Conservation (phyloP, 192 early-diverging fungal genomes). For the Podila minutissima region DNA sequence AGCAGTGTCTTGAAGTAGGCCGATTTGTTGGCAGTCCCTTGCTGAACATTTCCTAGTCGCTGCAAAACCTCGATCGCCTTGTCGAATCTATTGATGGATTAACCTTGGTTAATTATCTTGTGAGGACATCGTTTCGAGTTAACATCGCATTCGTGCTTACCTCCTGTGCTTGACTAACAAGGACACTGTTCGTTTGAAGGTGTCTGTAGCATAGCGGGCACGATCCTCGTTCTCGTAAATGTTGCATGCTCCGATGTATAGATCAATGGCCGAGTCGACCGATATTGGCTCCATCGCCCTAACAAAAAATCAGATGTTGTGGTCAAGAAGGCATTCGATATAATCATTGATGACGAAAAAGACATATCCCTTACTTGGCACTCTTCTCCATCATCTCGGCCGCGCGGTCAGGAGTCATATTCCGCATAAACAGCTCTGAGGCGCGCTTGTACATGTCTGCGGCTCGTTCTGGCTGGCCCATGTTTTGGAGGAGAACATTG, state of each 20-base stretch:
- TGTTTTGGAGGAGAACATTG: conserved; percentile 63
- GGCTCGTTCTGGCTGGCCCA: conserved; percentile 72
- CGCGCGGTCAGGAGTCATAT: conserved; percentile 73
- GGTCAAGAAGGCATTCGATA: neutral
- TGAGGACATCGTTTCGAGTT: neutral
- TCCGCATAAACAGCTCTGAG: conserved; percentile 69
- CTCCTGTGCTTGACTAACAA: conserved; percentile 64
- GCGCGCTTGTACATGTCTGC: conserved; percentile 74
- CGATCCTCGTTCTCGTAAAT: conserved; percentile 81
- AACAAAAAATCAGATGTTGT: neutral
- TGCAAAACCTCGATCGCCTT: conserved; percentile 69
- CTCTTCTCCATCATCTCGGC: conserved; percentile 84
- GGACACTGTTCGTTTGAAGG: conserved; percentile 69
- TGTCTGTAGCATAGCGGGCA: conserved; percentile 71
- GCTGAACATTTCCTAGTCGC: conserved; percentile 59
- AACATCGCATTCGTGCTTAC: conserved; percentile 41
- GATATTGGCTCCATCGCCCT: conserved; percentile 76
- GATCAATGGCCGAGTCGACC: conserved; percentile 65
- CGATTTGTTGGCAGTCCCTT: conserved; percentile 62
- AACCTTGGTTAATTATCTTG: too few species aligned
- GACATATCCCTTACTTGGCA: conserved; percentile 64
- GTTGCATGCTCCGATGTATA: conserved; percentile 70
- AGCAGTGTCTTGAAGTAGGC: conserved; percentile 71
- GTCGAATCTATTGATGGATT: conserved; percentile 56
- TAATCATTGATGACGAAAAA: too few species aligned